A percentile compares a stretch with the other conserved stretches of the same genome.
These are phyloP conservation scores for Apiospora phragmitis DNA, from an alignment of 2,329 filamentous ascomycete species.

Conservation along the genomic window DNA sequence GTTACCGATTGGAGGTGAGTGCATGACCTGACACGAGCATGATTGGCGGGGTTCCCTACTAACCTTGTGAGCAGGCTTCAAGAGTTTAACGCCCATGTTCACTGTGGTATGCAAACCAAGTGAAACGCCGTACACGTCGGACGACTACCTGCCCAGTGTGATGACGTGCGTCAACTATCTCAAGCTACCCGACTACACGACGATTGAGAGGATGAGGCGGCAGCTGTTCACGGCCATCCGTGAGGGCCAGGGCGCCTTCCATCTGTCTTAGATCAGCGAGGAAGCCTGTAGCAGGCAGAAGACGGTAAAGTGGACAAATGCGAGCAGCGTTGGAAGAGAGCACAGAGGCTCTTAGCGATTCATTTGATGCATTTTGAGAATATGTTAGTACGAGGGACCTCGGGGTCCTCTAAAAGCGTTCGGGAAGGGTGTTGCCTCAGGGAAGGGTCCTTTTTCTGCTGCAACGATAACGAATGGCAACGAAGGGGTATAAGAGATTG, in stretches of 20 bases:
- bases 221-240: conserved; percentile 83
- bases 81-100: conserved; percentile 95
- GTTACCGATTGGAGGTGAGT: conserved; percentile 92
- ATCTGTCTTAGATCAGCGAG: conserved; percentile 69
- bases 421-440: not conserved
- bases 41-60: conserved; percentile 25
- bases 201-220: conserved; percentile 71
- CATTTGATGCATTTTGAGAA: not conserved
- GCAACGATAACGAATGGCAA: not conserved
- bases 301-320: not conserved
- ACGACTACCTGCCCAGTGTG: conserved; percentile 98
- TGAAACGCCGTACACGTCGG: conserved; percentile 87
- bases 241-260: conserved; percentile 97
- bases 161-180: conserved; percentile 99
- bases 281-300: not conserved
- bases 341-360: not conserved
- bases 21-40: not conserved
- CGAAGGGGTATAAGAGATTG: conserved; percentile 1
- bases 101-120: conserved; percentile 99
- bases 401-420: not conserved
- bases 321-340: not conserved
- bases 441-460: not conserved
- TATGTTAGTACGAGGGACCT: not conserved
- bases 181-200: conserved; percentile 93
- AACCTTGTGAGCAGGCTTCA: conserved; percentile 71